A percentile compares a stretch with the other conserved stretches of the same genome.
Evolutionary conservation across 2,329 filamentous ascomycete species (phyloP).

Genomic region (Aspergillus novoparasiticus): DNA sequence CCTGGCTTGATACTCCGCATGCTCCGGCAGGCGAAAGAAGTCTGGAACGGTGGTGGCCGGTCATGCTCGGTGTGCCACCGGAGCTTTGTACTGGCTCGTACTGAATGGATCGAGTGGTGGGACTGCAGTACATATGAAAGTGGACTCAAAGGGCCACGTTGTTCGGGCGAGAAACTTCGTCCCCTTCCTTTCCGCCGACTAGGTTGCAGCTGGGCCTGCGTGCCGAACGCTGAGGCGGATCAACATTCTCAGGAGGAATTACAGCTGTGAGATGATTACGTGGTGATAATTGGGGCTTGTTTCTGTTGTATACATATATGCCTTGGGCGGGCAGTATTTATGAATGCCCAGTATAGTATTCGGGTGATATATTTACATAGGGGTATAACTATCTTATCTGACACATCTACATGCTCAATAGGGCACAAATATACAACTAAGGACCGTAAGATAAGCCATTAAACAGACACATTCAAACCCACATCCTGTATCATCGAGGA

Average conservation of each 20-base stretch:
- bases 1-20: constrained; percentile 39
- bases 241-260: too few species aligned
- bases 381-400: background rate
- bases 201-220: constrained; percentile 46
- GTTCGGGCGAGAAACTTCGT: constrained; percentile 33
- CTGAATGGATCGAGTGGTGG: constrained; percentile 51
- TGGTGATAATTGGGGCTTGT: background rate
- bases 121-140: constrained; percentile 44
- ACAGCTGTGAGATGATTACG: background rate
- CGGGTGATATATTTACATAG: background rate
- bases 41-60: constrained; percentile 41
- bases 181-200: constrained; percentile 44
- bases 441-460: too few species aligned
- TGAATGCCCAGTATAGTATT: background rate
- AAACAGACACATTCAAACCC: too few species aligned
- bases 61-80: constrained; percentile 45
- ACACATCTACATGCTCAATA: background rate
- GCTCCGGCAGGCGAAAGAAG: constrained; percentile 36
- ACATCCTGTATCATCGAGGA: background rate
- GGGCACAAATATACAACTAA: too few species aligned
- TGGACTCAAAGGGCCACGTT: constrained; percentile 36
- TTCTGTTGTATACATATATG: background rate
- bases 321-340: background rate
- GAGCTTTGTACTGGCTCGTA: constrained; percentile 44
- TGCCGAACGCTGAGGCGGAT: constrained; percentile 19